Evolutionary conservation across 2,329 filamentous ascomycete species (phyloP).

Genomic region (Alternaria sp.): DNA sequence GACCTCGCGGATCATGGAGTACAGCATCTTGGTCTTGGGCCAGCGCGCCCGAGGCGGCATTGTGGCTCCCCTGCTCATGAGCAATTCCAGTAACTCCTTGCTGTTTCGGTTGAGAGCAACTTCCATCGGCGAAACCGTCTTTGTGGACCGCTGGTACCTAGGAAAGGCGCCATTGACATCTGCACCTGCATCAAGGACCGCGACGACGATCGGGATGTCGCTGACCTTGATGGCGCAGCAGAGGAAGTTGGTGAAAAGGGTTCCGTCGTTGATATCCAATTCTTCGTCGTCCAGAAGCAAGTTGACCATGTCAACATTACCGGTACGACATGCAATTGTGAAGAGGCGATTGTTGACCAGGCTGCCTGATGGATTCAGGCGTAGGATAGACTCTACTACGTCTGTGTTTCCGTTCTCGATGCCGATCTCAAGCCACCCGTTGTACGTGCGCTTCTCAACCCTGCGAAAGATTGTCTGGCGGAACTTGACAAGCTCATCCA

Average conservation of each 20-base stretch:
- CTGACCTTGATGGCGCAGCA: neutral
- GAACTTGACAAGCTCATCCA: neutral
- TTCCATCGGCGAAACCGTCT: neutral
- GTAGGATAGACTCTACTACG: neutral
- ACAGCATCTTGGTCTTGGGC: neutral
- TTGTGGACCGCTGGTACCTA: neutral
- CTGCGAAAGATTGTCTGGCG: neutral
- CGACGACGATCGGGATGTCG: neutral
- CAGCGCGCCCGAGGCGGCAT: neutral
- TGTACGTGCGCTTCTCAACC: neutral
- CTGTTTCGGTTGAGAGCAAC: neutral
- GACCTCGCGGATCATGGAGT: neutral
- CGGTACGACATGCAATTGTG: neutral
- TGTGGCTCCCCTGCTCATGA: neutral
- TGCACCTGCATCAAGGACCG: neutral
- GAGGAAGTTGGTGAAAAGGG: neutral
- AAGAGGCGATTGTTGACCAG: neutral
- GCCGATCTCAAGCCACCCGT: neutral
- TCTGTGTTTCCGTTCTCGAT: neutral
- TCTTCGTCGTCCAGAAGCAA: neutral
- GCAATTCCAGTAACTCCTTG: neutral
- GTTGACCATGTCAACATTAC: neutral
- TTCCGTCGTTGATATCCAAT: neutral
- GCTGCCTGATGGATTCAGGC: neutral
- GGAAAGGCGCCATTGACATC: neutral